phyloP scores from a whole-genome alignment of 352 stramenopile genomes.

The Globisporangium cystogenes region DNA sequence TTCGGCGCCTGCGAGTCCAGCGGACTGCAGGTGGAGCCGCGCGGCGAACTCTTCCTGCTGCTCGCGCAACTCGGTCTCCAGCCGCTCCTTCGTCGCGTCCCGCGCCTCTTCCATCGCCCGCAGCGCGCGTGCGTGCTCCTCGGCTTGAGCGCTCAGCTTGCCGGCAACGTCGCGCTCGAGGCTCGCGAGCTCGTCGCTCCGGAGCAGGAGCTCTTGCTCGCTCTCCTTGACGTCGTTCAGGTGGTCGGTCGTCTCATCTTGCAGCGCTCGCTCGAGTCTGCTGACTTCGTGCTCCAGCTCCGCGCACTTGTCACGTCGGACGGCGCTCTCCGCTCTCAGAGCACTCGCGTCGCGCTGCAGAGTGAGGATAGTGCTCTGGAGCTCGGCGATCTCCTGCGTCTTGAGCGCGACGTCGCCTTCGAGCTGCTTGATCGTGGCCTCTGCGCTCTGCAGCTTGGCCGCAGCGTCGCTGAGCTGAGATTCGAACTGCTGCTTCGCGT shows the following conservation, averaged over 20 bases:
- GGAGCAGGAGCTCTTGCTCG: constrained; percentile 1
- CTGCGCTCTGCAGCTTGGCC: neutral
- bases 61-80: neutral
- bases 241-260: neutral
- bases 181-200: neutral
- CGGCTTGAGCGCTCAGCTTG: neutral
- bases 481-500: neutral
- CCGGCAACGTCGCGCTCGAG: neutral
- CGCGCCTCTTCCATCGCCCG: neutral
- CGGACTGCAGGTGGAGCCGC: constrained; percentile 1
- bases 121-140: neutral
- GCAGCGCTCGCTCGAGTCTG: constrained; percentile 1
- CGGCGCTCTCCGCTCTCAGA: neutral
- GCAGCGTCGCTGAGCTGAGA: constrained; percentile 1
- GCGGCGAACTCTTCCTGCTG: neutral
- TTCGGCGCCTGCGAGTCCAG: neutral
- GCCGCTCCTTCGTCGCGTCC: neutral
- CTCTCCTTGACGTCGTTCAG: neutral
- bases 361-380: neutral
- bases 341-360: neutral
- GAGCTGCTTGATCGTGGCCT: neutral
- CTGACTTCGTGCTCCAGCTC: neutral
- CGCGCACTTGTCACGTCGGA: no score
- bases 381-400: neutral
- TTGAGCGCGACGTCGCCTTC: neutral